Conservation (phyloP, 345 rosid species). For the Crucihimalaya himalaica region DNA sequence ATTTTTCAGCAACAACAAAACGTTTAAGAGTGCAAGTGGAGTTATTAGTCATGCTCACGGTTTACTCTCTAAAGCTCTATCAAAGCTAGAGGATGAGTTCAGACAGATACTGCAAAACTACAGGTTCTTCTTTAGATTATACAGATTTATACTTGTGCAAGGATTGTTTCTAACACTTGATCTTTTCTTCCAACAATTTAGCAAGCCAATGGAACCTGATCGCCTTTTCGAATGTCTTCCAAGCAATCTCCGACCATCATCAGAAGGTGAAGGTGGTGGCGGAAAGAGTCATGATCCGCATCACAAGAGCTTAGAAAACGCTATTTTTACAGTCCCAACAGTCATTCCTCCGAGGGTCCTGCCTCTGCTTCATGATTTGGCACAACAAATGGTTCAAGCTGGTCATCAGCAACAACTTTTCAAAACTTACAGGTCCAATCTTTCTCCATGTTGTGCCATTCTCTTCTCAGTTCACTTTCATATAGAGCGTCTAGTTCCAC, state of each 20-base stretch:
- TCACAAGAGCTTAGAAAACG: constrained; percentile 56
- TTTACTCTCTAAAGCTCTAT: constrained; percentile 76
- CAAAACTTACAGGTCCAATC: constrained; percentile 69
- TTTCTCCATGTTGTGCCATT: background rate
- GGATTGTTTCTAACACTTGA: background rate
- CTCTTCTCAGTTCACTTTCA: background rate
- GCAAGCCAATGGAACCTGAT: constrained; percentile 97
- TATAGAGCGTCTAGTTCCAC: background rate
- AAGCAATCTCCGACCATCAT: constrained; percentile 64
- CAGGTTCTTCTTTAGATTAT: constrained; percentile 53
- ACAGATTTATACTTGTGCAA: background rate
- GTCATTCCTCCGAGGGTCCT: constrained; percentile 88
- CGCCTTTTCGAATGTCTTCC: constrained; percentile 87
- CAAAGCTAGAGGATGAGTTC: constrained; percentile 94
- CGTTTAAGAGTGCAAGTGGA: constrained; percentile 62
- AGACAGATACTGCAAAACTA: constrained; percentile 68
- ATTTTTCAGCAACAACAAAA: constrained; percentile 67
- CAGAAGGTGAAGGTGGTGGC: constrained; percentile 47
- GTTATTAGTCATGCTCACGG: constrained; percentile 67
- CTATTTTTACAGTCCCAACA: constrained; percentile 68
- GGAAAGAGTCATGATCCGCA: constrained; percentile 55
- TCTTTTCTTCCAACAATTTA: constrained; percentile 40
- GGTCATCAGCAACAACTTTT: constrained; percentile 93
- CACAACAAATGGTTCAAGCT: constrained; percentile 84
- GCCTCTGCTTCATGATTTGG: constrained; percentile 77